Percentiles rank a stretch among this genome's conserved stretches.
Evolutionary conservation across 768 basidiomycete genomes (phyloP).

Genomic region (Pisolithus albus): DNA sequence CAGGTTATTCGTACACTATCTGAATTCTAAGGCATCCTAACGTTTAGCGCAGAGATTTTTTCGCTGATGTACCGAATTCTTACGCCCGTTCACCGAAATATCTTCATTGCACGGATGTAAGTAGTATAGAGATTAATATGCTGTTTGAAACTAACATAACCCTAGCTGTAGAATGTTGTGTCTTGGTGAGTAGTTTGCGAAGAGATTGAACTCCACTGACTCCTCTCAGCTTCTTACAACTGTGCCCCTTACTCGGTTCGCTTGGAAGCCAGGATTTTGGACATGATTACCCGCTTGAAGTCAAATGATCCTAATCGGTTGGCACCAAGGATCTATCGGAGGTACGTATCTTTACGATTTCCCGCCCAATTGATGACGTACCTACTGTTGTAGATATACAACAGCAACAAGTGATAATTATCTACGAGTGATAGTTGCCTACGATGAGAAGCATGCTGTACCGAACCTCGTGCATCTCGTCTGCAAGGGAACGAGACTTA

Average conservation of each 20-base stretch:
- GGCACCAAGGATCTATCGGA: conserved; percentile 7
- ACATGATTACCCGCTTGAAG: conserved; percentile 8
- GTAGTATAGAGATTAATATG: conserved; percentile 11
- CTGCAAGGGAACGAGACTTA: conserved; percentile 5
- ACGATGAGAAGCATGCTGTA: not conserved
- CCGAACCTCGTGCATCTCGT: conserved; percentile 22
- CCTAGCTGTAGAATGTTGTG: conserved; percentile 42
- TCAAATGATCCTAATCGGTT: not conserved
- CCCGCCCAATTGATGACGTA: too few relatives aligned
- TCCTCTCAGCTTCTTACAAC: conserved; percentile 31
- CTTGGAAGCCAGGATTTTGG: not conserved
- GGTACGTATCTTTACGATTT: conserved; percentile 4
- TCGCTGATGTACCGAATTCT: conserved; percentile 7
- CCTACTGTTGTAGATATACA: not conserved
- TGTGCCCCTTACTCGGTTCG: not conserved
- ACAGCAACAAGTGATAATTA: not conserved
- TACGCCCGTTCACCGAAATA: conserved; percentile 20
- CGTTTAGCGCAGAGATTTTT: not conserved
- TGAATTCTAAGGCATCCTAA: not conserved
- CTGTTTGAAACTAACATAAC: not conserved
- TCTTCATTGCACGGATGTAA: conserved; percentile 46
- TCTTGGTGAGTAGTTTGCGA: conserved; percentile 33
- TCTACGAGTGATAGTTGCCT: conserved; percentile 10
- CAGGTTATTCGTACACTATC: conserved; percentile 13
- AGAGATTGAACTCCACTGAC: not conserved